Evolutionary conservation across 2,329 filamentous ascomycete species (phyloP).

Genomic region (Neospermospora avenae): DNA sequence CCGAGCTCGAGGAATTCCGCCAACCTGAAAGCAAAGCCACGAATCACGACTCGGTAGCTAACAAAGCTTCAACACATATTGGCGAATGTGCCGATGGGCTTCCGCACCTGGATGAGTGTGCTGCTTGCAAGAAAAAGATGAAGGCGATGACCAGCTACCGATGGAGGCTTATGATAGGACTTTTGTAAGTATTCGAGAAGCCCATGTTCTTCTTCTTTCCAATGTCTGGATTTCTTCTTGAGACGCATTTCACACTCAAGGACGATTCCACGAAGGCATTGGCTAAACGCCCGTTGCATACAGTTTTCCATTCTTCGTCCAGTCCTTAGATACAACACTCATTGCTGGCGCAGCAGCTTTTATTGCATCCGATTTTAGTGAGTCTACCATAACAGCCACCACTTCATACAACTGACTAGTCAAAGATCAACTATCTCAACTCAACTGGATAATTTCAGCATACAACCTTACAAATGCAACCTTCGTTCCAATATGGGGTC

Average conservation of each 20-base stretch:
- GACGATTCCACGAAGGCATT: too few species aligned
- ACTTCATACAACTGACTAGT: not conserved
- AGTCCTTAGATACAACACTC: constrained; percentile 63
- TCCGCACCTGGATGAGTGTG: constrained; percentile 10
- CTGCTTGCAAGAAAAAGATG: constrained; percentile 32
- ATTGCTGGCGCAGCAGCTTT: constrained; percentile 57
- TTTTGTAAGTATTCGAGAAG: too few species aligned
- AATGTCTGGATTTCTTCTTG: too few species aligned
- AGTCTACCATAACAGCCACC: constrained; percentile 17
- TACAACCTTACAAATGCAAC: constrained; percentile 66
- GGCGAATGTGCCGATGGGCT: not conserved
- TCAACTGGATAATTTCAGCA: constrained; percentile 68
- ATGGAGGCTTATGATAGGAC: constrained; percentile 56
- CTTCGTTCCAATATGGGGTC: constrained; percentile 64
- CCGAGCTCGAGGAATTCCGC: not conserved
- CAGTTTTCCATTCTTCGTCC: constrained; percentile 54
- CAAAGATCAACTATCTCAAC: constrained; percentile 51
- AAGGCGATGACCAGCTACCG: constrained; percentile 44
- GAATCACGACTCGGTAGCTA: not conserved
- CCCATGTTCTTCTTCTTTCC: too few species aligned
- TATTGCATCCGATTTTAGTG: constrained; percentile 64
- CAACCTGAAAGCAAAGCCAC: not conserved
- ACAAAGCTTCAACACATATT: not conserved
- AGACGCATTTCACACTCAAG: too few species aligned
- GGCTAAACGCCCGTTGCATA: too few species aligned